Evolutionary conservation across 2,329 filamentous ascomycete genomes (phyloP).

Genomic region (Hymenoscyphus repandus): DNA sequence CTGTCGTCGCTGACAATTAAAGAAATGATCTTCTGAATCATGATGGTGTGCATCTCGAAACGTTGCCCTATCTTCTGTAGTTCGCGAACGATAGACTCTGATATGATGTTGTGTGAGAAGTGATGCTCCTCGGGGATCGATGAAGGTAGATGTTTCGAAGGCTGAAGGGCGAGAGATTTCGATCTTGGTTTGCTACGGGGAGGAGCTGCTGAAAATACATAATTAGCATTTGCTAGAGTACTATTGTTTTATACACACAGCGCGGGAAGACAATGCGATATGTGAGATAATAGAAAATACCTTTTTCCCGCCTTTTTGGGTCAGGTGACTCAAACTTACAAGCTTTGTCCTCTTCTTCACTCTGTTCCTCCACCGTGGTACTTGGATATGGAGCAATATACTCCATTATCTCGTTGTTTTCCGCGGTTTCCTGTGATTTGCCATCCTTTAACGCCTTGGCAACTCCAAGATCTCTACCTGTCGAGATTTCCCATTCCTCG

Average conservation of each 20-base stretch:
- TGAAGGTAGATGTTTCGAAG: not conserved
- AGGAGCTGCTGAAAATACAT: not conserved
- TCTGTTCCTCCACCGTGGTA: not conserved
- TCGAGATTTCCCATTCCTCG: conserved; percentile 5
- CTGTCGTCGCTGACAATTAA: conserved; percentile 2
- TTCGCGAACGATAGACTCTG: not conserved
- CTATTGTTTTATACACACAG: conserved; percentile 6
- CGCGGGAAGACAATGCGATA: not conserved
- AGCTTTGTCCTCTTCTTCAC: not conserved
- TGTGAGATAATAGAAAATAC: not conserved
- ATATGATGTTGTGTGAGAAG: not conserved
- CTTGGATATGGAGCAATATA: conserved; percentile 10
- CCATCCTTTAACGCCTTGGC: not conserved
- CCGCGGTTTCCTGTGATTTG: not conserved
- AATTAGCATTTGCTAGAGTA: conserved; percentile 1
- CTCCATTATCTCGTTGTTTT: conserved; percentile 14
- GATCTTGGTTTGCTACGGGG: not conserved
- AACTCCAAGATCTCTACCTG: not conserved
- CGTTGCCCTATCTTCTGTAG: conserved; percentile 5
- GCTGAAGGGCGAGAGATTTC: not conserved
- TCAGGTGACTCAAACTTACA: not conserved
- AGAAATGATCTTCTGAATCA: conserved; percentile 3
- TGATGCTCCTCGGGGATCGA: not conserved
- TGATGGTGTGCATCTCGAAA: conserved; percentile 4
- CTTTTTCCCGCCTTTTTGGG: not conserved